phyloP scores from a whole-genome alignment of 2,329 filamentous ascomycete genomes.

The Alternaria ventricosa region DNA sequence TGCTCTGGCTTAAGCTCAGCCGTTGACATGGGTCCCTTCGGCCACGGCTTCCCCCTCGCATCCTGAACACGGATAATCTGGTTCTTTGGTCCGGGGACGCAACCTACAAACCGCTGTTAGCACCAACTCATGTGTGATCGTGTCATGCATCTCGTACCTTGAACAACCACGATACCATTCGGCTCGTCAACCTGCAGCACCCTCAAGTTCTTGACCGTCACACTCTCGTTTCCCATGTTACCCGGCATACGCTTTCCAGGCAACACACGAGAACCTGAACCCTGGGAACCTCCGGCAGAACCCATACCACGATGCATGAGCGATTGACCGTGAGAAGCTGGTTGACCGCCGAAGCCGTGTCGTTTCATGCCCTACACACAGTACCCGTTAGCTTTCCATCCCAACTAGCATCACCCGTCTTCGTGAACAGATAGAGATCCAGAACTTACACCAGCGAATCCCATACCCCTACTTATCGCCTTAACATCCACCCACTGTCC shows the following conservation, averaged over 20 bases:
- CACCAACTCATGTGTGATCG: background rate
- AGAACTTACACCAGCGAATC: conserved; percentile 77
- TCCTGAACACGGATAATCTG: conserved; percentile 86
- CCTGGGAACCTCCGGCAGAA: conserved; percentile 87
- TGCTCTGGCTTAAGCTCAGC: conserved; percentile 26
- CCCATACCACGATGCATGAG: conserved; percentile 92
- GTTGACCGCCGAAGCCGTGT: conserved; percentile 87
- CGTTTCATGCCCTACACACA: conserved; percentile 83
- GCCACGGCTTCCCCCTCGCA: conserved; percentile 85
- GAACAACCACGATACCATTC: conserved; percentile 86
- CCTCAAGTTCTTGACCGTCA: conserved; percentile 90
- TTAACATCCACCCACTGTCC: conserved; percentile 91
- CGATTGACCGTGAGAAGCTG: conserved; percentile 92
- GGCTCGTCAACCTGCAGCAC: conserved; percentile 86
- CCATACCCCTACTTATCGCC: conserved; percentile 82
- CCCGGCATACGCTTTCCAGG: conserved; percentile 99
- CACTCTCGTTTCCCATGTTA: conserved; percentile 87
- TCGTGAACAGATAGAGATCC: background rate
- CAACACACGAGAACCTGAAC: conserved; percentile 87
- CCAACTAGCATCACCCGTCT: background rate
- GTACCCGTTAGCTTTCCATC: conserved; percentile 7
- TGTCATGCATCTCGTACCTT: conserved; percentile 61
- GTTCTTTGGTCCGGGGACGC: conserved; percentile 87
- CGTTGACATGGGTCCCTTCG: conserved; percentile 53
- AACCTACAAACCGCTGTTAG: conserved; percentile 52